Base-by-base conservation (phyloP, 2,329 filamentous ascomycete genomes). In the Sporothrix mexicana region DNA sequence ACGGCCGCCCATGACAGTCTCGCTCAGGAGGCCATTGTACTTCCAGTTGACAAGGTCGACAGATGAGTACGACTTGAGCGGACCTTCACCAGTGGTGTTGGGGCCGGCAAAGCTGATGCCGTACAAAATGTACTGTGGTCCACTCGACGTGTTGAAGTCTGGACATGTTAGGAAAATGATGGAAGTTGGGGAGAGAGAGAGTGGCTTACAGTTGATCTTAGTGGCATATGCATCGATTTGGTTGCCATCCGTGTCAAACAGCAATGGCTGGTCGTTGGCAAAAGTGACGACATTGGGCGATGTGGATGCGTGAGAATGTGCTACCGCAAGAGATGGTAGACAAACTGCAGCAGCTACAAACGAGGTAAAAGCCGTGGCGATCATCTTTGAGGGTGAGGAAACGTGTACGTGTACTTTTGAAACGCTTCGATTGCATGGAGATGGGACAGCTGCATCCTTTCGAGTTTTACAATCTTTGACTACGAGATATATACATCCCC, bases 21-120 rank as follows among this genome's bases (percentile, higher is more conserved):
- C 59, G 30, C 59, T 62, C 59, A 62, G 17, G 59, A 43, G 41
- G 59, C 59, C 59, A 43, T 62, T 62, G 59, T 62, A 62, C n/a
- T 62, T 43, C 30, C 59, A 62, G 36, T 62, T 62, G 59, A 62
- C 59, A 13, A 62, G 59, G 36, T 62, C 59, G 59, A 43, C 36
- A 4, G 59, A 62, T 17, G 59, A 62, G 36, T 45, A 62, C 30
- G 59, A 62, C 30, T 62, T 62, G 30, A 62, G 59, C 9, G 59
- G 59, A 13, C 59, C 59, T 7, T 62, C n/a, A 30, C 59, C 59
- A 2, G 59, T 62, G 5, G 59, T 43, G 36, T 62, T 62, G 30
- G 59, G 59, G 6, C 59, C 59, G 15, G 59, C 17, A 30, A 62
- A 62, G 36, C 59, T 62, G 59, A 62, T 62, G 12, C 59, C 59